Percentiles rank a stretch among this genome's conserved stretches.
These are phyloP conservation scores for Oidiodendron maius DNA, from an alignment of 495 filamentous ascomycete genomes.

Conservation along the genomic window DNA sequence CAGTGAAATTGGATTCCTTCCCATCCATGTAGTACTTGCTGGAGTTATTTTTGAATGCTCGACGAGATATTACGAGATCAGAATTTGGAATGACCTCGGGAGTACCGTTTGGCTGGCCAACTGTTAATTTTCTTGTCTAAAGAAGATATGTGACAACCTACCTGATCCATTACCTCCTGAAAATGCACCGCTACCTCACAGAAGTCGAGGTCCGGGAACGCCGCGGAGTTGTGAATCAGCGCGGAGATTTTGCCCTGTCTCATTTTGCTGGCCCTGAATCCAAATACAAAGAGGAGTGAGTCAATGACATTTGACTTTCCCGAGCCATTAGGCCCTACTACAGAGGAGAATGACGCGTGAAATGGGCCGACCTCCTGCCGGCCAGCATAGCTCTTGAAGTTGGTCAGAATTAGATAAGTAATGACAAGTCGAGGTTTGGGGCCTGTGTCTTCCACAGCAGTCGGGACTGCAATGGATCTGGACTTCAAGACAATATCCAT, in stretches of 20 bases:
- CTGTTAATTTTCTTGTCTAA: conserved; percentile 21
- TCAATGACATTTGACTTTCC: conserved; percentile 99
- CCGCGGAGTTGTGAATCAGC: conserved; percentile 91
- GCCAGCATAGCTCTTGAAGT: conserved; percentile 98
- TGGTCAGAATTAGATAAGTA: conserved; percentile 78
- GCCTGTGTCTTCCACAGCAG: conserved; percentile 60
- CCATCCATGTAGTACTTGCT: conserved; percentile 97
- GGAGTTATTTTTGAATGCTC: conserved; percentile 94
- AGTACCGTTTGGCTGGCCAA: conserved; percentile 53
- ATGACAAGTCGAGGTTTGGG: conserved; percentile 87
- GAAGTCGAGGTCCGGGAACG: conserved; percentile 72
- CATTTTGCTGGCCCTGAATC: conserved; percentile 99
- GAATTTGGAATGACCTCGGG: conserved; percentile 74
- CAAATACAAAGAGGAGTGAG: conserved; percentile 94
- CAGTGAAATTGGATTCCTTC: conserved; percentile 81
- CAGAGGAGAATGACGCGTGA: conserved; percentile 96
- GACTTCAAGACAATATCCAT: conserved; percentile 95
- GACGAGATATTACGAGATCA: conserved; percentile 78
- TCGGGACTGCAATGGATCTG: conserved; percentile 60
- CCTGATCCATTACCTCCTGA: conserved; percentile 81
- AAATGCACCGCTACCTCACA: conserved; percentile 97
- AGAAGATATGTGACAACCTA: conserved; percentile 11
- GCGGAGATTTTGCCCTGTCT: conserved; percentile 97
- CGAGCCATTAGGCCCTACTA: conserved; percentile 95
- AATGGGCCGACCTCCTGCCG: conserved; percentile 94